A percentile compares a stretch with the other conserved stretches of the same genome.
phyloP scores from a whole-genome alignment of 352 stramenopile genomes.

The Saprolegnia parasitica region DNA sequence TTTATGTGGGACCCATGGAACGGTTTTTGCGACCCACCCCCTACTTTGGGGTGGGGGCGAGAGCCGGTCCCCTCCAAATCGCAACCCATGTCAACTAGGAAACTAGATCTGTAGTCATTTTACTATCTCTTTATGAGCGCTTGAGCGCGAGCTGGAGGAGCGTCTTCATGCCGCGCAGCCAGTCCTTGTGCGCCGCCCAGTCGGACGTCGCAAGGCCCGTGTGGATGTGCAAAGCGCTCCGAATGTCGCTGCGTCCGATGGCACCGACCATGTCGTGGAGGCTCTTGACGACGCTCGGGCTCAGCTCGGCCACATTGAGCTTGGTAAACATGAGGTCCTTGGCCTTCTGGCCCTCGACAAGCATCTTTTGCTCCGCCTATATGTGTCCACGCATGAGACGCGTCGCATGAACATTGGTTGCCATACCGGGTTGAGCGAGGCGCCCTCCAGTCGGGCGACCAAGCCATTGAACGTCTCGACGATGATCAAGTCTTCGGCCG shows the following conservation, averaged over 20 bases:
- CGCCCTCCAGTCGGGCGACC: slow-evolving; percentile 57
- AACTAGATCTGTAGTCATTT: not conserved
- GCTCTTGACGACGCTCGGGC: slow-evolving; percentile 56
- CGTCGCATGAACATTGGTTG: no score
- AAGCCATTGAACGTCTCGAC: slow-evolving; percentile 78
- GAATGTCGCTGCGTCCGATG: slow-evolving; percentile 77
- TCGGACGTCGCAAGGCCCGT: slow-evolving; percentile 89
- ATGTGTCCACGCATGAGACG: no score
- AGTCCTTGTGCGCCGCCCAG: slow-evolving; percentile 97
- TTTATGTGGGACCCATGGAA: slow-evolving; percentile 30
- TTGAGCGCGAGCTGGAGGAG: slow-evolving; percentile 93
- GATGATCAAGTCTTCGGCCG: slow-evolving; percentile 68
- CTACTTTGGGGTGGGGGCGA: slow-evolving; percentile 21
- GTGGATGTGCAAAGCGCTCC: slow-evolving; percentile 76
- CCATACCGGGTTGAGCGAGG: slow-evolving; percentile 80
- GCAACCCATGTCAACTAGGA: not conserved
- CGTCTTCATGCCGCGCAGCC: slow-evolving; percentile 95
- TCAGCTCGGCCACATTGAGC: slow-evolving; percentile 74
- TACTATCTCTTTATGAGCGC: slow-evolving; percentile 71
- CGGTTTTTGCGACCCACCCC: slow-evolving; percentile 16
- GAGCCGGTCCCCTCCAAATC: slow-evolving; percentile 21
- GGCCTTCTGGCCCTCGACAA: slow-evolving; percentile 78
- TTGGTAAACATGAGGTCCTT: slow-evolving; percentile 87
- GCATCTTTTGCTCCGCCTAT: slow-evolving; percentile 84
- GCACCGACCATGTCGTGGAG: slow-evolving; percentile 78